These are phyloP conservation scores for Leccinellum albellum DNA, from an alignment of 768 basidiomycete genomes.

Conservation along the genomic window DNA sequence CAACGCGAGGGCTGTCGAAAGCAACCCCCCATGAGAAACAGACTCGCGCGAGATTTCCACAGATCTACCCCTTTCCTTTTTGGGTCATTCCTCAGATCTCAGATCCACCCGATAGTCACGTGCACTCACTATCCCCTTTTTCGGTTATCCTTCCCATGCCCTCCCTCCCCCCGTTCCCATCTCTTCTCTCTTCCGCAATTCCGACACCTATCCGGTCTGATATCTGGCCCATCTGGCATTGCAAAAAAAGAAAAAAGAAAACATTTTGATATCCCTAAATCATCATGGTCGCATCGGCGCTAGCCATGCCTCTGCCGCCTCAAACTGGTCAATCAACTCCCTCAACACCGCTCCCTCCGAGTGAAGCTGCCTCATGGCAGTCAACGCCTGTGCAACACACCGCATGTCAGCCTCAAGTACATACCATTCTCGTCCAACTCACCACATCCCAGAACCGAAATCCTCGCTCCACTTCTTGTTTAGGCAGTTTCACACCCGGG, in stretches of 20 bases:
- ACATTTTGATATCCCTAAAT: conserved; percentile 1
- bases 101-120: conserved; percentile 22
- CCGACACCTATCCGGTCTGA: conserved; percentile 4
- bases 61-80: neutral
- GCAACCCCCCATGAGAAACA: conserved; percentile 20
- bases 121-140: conserved; percentile 20
- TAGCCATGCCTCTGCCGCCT: conserved; percentile 92
- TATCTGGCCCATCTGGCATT: neutral
- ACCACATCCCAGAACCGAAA: conserved; percentile 99
- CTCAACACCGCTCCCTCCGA: conserved; percentile 75
- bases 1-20: conserved; percentile 7
- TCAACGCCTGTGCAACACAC: conserved; percentile 55
- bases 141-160: conserved; percentile 11
- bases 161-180: conserved; percentile 14
- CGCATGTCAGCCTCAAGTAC: conserved; percentile 26
- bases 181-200: no score
- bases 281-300: conserved; percentile 82
- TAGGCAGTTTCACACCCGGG: conserved; percentile 83
- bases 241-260: neutral
- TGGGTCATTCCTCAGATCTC: conserved; percentile 12
- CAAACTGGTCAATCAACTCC: conserved; percentile 93
- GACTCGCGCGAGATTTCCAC: conserved; percentile 20
- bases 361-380: conserved; percentile 86
- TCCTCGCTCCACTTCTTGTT: conserved; percentile 88
- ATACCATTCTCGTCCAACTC: conserved; percentile 35